Evolutionary conservation across 2,329 filamentous ascomycete species (phyloP), one percentile per base, ranked within the genome.

Genomic region (Pseudophaeomoniella oleicola): DNA sequence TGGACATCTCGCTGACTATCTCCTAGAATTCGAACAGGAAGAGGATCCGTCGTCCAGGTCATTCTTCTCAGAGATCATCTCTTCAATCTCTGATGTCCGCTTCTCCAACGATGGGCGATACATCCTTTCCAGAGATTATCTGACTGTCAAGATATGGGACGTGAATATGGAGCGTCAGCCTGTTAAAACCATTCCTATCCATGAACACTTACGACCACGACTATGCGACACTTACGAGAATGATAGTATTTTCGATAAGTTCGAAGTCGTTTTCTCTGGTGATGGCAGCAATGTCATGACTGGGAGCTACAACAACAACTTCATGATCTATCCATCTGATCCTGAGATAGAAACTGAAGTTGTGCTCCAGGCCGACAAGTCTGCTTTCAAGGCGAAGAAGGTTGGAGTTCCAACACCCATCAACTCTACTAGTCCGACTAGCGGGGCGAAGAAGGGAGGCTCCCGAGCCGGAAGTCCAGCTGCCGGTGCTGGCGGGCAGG

Each of bases 241-340:
- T 51, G 90, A 98, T 55, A 94, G 86, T 59, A 98, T 98, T 54
- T 98, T 98, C 55, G 90, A 98, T 73, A 98, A 98, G 61, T 98
- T 98, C 47, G 90, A 98, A 62, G 90, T 98, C 30, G 88, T 96
- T 36, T 98, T 98, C 65, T 96, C 88, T 2, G 90, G 90, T 16
- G 88, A 96, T 59, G 85, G 86, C 29, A 92, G 94, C 71, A 96
- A 98, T 50, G 90, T 96, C 46, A 98, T 98, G 90, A 98, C 90
- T 4, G 90, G 90, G 50, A 94, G 86, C 56, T 98, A 98, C 69
- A 98, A 98, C 72, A 98, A 98, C 67, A 98, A 98, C 66, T 96
- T 98, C 69, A 98, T 98, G 90, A 98, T 98, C 54, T 98, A 96
- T 59, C 90, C 90, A 3, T 90, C 87, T 16, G 88, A 96, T 52